A percentile compares a stretch with the other conserved stretches of the same genome.
These are phyloP conservation scores for Yamadazyma takamatsuzukensis DNA, from an alignment of 805 yeast species.

Conservation along the genomic window DNA sequence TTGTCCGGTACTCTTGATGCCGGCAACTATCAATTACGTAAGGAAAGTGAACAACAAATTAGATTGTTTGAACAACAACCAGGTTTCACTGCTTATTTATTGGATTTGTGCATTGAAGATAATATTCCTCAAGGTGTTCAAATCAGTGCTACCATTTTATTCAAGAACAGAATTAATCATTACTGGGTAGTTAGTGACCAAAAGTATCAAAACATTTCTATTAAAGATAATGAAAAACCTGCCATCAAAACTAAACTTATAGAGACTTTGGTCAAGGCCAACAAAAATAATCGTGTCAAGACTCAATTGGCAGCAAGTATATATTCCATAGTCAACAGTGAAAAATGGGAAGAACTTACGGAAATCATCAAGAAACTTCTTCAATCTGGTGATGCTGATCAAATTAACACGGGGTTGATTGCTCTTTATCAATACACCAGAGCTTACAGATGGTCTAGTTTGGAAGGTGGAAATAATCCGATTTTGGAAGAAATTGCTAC, in stretches of 20 bases:
- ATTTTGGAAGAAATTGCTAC: slow-evolving; percentile 36
- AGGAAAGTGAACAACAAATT: slow-evolving; percentile 51
- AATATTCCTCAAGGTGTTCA: slow-evolving; percentile 35
- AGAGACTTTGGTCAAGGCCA: slow-evolving; percentile 38
- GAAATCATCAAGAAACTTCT: slow-evolving; percentile 37
- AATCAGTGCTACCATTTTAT: slow-evolving; percentile 41
- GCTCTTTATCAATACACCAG: slow-evolving; percentile 39
- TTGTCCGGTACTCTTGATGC: slow-evolving; percentile 55
- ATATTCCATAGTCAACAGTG: slow-evolving; percentile 48
- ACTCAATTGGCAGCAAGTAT: slow-evolving; percentile 59
- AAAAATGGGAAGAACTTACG: slow-evolving; percentile 41
- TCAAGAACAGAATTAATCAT: slow-evolving; percentile 37
- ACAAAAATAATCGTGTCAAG: slow-evolving; percentile 35
- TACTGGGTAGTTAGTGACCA: slow-evolving; percentile 38
- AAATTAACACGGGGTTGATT: slow-evolving; percentile 37
- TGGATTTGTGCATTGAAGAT: slow-evolving; percentile 47
- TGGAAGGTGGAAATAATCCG: slow-evolving; percentile 44
- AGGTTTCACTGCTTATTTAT: slow-evolving; percentile 54
- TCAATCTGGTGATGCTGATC: slow-evolving; percentile 28
- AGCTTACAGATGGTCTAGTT: slow-evolving; percentile 36
- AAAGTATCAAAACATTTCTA: slow-evolving; percentile 14
- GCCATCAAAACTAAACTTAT: slow-evolving; percentile 41
- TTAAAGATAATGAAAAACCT: slow-evolving; percentile 32
- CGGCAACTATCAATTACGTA: slow-evolving; percentile 41
- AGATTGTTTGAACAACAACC: slow-evolving; percentile 50